Evolutionary conservation across 805 yeast genomes (phyloP), one percentile per base, ranked within the genome.

Genomic region (Dipodascopsis tothii): DNA sequence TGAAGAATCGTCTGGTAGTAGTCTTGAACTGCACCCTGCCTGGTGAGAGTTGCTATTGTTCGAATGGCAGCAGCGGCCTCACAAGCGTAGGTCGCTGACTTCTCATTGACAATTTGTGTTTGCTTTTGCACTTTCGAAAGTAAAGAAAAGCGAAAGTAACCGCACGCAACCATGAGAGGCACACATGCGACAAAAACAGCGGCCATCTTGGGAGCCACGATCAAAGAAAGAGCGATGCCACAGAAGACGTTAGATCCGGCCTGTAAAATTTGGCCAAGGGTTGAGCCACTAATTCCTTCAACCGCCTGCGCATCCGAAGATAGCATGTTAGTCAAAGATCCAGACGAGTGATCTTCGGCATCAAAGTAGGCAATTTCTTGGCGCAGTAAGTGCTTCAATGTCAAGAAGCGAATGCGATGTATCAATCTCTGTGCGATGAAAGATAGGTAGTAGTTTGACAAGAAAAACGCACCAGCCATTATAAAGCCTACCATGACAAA

Each of bases 31-130:
- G 63, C 65, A 19, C 57, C 60, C 41, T 67, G 71, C 6, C 71
- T 61, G 14, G 71, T 66, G 32, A 67, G 51, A 9, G 71, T 56
- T 37, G 62, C 62, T 6, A 67, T 71, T n/a, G 71, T 67, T 11
- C 71, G 60, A 11, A 68, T 65, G 3, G 71, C 61, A n/a, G 62
- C 48, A 11, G 67, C 61, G 35, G 60, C 63, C 44, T 67, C 69
- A 35, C 70, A 61, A 5, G 72, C 72, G 54, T 60, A 61, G 11
- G 65, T 49, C 9, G 70, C 69, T 18, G 69, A 62, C 21, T 56
- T 51, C 41, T 66, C 66, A 39, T 65, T 66, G 6, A 61, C 66
- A 25, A 52, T 51, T 39, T 64, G 61, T 4, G 65, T 62, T 16
- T 65, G 57, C 40, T 61, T 66, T 38, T 61, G 61, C 18, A 68